Evolutionary conservation across 2,329 filamentous ascomycete species (phyloP).

Genomic region (Pseudogymnoascus sp.): DNA sequence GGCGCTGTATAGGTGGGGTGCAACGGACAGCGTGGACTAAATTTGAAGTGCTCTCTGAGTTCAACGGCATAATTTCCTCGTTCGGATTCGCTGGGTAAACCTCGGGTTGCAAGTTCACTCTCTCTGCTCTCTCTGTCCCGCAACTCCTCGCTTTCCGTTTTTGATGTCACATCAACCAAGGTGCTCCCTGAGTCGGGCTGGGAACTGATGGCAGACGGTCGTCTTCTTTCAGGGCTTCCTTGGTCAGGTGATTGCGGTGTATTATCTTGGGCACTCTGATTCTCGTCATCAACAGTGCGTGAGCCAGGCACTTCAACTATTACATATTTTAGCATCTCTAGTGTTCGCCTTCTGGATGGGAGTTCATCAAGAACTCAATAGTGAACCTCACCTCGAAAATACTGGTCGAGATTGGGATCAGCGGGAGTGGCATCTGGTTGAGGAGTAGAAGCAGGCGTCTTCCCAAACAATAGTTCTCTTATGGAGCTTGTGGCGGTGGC

Average conservation of each 20-base stretch:
- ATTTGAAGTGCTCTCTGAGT: conserved; percentile 36
- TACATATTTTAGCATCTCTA: conserved; percentile 21
- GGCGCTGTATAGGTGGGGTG: conserved; percentile 31
- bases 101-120: conserved; percentile 2
- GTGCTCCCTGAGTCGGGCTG: neutral
- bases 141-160: neutral
- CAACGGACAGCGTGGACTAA: conserved; percentile 35
- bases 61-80: conserved; percentile 29
- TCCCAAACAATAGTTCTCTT: conserved; percentile 23
- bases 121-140: conserved; percentile 18
- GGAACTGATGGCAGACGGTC: neutral
- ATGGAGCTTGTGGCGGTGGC: conserved; percentile 25
- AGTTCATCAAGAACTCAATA: neutral
- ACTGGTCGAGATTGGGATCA: neutral
- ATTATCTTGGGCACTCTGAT: neutral
- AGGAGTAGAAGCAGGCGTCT: conserved; percentile 23
- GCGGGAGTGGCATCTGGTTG: conserved; percentile 3
- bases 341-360: neutral
- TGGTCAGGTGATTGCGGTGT: neutral
- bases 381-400: neutral
- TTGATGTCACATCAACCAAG: neutral
- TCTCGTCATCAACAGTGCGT: neutral
- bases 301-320: conserved; percentile 14
- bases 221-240: neutral
- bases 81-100: neutral